phyloP scores from a whole-genome alignment of 768 basidiomycete species.

The Boletus reticulatus region DNA sequence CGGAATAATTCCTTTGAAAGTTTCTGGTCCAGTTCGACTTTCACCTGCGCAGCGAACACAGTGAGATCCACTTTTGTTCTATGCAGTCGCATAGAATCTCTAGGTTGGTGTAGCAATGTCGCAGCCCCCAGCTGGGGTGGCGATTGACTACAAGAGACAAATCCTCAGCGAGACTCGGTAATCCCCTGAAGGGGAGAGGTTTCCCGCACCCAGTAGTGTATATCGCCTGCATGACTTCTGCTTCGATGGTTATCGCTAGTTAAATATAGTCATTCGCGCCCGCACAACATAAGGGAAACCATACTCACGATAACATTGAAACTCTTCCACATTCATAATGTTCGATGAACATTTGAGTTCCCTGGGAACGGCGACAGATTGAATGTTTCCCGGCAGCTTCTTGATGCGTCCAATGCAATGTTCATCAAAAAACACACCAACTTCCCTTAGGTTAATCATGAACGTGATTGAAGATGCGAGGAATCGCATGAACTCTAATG shows the following conservation, averaged over 20 bases:
- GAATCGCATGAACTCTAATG: slow-evolving; percentile 87
- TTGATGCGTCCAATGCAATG: slow-evolving; percentile 60
- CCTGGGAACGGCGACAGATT: no score
- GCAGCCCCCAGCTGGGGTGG: no score
- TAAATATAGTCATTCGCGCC: neutral
- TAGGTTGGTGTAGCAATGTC: no score
- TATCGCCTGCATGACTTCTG: slow-evolving; percentile 74
- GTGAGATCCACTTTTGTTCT: slow-evolving; percentile 18
- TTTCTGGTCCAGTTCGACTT: neutral
- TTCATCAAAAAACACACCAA: slow-evolving; percentile 79
- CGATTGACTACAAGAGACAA: neutral
- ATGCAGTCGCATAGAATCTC: no score
- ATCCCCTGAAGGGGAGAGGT: no score
- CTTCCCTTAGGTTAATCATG: slow-evolving; percentile 70
- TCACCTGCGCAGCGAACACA: slow-evolving; percentile 24
- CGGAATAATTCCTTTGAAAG: neutral
- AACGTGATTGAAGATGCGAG: slow-evolving; percentile 91
- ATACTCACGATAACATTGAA: slow-evolving; percentile 37
- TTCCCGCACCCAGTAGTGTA: neutral
- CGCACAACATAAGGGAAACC: no score
- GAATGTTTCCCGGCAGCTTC: neutral
- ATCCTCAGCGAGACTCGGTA: neutral
- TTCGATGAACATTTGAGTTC: slow-evolving; percentile 50
- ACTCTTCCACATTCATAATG: slow-evolving; percentile 64
- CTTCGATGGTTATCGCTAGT: slow-evolving; percentile 70